Evolutionary conservation across 106 monocot genomes (phyloP).

Genomic region (Iris macrosiphon): DNA sequence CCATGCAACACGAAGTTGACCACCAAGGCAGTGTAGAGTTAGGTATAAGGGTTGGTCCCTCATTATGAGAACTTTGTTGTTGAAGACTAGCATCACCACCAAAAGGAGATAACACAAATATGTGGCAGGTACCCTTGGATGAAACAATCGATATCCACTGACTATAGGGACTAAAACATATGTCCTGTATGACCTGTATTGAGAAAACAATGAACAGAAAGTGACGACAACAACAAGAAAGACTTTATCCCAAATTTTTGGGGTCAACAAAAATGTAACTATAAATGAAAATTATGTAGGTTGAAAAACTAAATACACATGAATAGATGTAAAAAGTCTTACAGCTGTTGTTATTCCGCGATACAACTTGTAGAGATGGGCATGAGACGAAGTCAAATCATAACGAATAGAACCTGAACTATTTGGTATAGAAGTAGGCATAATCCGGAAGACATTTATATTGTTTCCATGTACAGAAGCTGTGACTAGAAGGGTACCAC

Average conservation of each 20-base stretch:
- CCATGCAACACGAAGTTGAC: constrained; percentile 44
- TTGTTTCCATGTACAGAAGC: constrained; percentile 92
- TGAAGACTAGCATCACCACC: constrained; percentile 76
- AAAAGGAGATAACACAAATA: constrained; percentile 86
- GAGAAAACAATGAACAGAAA: too few relatives aligned
- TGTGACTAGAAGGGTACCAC: constrained; percentile 87
- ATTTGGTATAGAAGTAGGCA: constrained; percentile 52
- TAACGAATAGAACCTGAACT: constrained; percentile 42
- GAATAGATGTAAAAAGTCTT: constrained; percentile 14
- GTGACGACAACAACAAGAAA: too few relatives aligned
- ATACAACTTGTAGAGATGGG: constrained; percentile 92
- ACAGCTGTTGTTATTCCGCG: constrained; percentile 93
- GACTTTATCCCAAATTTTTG: too few relatives aligned
- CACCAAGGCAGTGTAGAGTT: constrained; percentile 85
- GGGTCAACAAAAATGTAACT: background rate
- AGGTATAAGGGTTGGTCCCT: constrained; percentile 43
- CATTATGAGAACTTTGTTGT: constrained; percentile 39
- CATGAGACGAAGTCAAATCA: constrained; percentile 87
- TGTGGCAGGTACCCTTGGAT: constrained; percentile 80
- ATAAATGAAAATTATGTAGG: too few relatives aligned
- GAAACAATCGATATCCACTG: constrained; percentile 95
- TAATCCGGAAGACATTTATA: constrained; percentile 90
- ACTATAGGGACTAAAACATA: constrained; percentile 84
- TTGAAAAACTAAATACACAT: background rate
- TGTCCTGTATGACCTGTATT: constrained; percentile 81